Percentiles rank a stretch among this genome's conserved stretches.
These are phyloP conservation scores for Tricholoma sp. DNA, from an alignment of 768 basidiomycete genomes.

Conservation along the genomic window DNA sequence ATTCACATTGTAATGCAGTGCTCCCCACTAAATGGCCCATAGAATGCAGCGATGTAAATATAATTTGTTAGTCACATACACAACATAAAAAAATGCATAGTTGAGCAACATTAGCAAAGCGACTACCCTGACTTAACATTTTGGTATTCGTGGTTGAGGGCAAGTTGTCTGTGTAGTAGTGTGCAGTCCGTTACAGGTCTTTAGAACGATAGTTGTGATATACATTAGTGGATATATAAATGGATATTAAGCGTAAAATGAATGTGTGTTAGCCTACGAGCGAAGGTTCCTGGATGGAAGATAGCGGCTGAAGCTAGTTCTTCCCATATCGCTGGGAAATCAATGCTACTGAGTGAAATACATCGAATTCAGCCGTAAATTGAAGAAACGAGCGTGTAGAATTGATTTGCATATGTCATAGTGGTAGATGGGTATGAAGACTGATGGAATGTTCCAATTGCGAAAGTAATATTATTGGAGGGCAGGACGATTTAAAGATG, in stretches of 20 bases:
- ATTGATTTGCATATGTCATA: background rate
- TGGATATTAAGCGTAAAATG: no score
- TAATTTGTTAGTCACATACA: slow-evolving; percentile 1
- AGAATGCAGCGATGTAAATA: background rate
- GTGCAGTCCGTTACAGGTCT: no score
- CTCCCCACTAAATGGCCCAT: background rate
- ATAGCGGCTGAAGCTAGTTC: background rate
- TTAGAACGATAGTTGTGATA: no score
- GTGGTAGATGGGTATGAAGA: background rate
- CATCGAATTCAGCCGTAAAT: background rate
- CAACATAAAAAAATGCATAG: background rate
- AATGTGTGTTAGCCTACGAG: no score
- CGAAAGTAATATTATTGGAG: background rate
- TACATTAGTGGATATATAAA: no score
- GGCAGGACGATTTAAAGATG: background rate
- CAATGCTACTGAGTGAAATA: background rate
- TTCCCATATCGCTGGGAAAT: background rate
- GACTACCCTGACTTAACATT: no score
- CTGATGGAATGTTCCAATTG: background rate
- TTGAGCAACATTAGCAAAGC: no score
- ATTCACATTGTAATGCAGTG: slow-evolving; percentile 3
- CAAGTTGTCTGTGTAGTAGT: no score
- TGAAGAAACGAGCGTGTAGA: background rate
- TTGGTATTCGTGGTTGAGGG: no score
- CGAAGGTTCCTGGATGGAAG: no score